Conservation (phyloP, 2,329 filamentous ascomycete genomes). For the Aspergillus awamori region DNA sequence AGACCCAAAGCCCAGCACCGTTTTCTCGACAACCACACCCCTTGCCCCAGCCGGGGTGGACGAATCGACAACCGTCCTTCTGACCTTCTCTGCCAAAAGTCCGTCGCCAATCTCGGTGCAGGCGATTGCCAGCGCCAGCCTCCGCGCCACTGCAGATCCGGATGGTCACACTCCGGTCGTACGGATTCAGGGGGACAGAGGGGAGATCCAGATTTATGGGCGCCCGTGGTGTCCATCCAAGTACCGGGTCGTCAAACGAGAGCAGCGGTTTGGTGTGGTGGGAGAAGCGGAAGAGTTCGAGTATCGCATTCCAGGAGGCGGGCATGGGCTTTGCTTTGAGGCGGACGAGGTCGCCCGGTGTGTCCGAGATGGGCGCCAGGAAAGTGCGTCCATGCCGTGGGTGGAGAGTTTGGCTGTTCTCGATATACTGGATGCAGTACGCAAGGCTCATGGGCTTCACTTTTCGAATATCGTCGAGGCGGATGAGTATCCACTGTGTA, state of each 20-base stretch:
- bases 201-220: not conserved
- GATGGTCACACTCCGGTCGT: not conserved
- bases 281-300: not conserved
- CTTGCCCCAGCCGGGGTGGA: not conserved
- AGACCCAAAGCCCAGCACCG: not conserved
- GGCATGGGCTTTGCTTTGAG: not conserved
- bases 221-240: not conserved
- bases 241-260: not conserved
- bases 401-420: not conserved
- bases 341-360: conserved; percentile 1
- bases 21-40: not conserved
- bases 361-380: not conserved
- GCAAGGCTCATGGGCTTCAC: not conserved
- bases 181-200: not conserved
- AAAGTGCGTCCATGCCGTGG: not conserved
- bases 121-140: not conserved
- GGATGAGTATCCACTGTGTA: not conserved
- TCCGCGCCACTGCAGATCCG: not conserved
- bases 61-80: not conserved
- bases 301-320: not conserved
- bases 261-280: not conserved
- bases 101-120: not conserved
- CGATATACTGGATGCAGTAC: not conserved
- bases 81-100: not conserved
- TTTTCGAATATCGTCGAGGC: not conserved